Evolutionary conservation across 352 stramenopile species (phyloP), one percentile per base, ranked within the genome.

Genomic region (Phytophthora cactorum): DNA sequence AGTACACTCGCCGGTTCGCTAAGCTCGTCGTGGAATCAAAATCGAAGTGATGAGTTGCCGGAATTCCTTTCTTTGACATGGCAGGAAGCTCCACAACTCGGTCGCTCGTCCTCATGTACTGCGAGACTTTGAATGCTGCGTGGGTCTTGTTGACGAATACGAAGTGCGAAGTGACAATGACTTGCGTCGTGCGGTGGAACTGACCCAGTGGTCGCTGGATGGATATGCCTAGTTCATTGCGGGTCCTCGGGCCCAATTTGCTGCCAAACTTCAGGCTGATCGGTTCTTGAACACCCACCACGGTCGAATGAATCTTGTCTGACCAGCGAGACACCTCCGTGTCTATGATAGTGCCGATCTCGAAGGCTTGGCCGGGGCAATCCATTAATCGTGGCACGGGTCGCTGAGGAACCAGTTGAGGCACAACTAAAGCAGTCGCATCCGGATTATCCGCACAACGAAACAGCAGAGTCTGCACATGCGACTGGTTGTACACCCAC

Each of bases 401-500:
- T 6, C 82, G 78, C 28, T 93, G 78, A 1, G 79, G 75, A 14
- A 94, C 74, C 3, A 93, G 66, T 47, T 91, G 83, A 59, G 88
- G 89, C 0, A 86, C 77, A 25, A 73, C 68, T 27, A 95, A 65
- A n/a, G 72, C 68, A 3, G 72, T 52, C 2, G 72, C 59, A 53
- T 79, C 77, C 5, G 70, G 52, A 2, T 84, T 82, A 39, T 96
- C 88, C 2, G 87, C 73, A 59, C 78, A 91, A 9, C 89, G 86
- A 29, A 95, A 88, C 15, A 95, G 60, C 29, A 97, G 59, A 32
- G 77, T 91, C 28, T 90, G 78, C 8, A 97, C 78, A 28, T 97
- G 89, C 22, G 85, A 95, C 59, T 97, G 88, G 54, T 97, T 97
- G 66, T 96, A 97, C n/a, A 97, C 82, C 89, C 89, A 97, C 11